Conservation (phyloP, 257 asterid species). For the Capsicum chinense region DNA sequence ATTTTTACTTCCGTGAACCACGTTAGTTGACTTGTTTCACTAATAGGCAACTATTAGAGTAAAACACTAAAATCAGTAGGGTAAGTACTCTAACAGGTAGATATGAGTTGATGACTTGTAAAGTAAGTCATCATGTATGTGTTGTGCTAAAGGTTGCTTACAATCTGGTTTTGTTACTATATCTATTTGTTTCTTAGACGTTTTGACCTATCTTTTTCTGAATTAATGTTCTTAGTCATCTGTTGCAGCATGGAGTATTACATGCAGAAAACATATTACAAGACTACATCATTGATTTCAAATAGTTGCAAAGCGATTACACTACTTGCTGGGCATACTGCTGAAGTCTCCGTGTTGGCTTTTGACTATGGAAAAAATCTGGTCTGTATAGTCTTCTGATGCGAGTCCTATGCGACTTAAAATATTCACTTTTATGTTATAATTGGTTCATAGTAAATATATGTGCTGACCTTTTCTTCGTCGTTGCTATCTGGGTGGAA, state of each 20-base stretch:
- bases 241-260: conserved; percentile 82
- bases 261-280: conserved; percentile 95
- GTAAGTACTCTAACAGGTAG: too few species aligned
- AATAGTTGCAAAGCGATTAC: conserved; percentile 94
- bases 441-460: background rate
- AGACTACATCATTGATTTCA: conserved; percentile 94
- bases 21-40: too few species aligned
- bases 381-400: conserved; percentile 51
- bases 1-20: too few species aligned
- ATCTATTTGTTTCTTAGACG: conserved; percentile 2
- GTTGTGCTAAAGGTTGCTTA: background rate
- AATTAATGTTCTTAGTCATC: background rate
- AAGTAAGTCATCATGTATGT: background rate
- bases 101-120: background rate
- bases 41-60: too few species aligned
- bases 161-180: background rate
- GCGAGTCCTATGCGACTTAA: background rate
- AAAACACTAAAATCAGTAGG: too few species aligned
- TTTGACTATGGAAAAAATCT: conserved; percentile 92
- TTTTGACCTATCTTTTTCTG: background rate
- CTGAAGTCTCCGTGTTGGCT: conserved; percentile 87
- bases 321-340: conserved; percentile 89
- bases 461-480: background rate
- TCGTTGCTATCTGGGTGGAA: conserved; percentile 5
- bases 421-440: background rate